Evolutionary conservation across 2,329 filamentous ascomycete genomes (phyloP).

Genomic region (Alternaria hordeiaustralica): DNA sequence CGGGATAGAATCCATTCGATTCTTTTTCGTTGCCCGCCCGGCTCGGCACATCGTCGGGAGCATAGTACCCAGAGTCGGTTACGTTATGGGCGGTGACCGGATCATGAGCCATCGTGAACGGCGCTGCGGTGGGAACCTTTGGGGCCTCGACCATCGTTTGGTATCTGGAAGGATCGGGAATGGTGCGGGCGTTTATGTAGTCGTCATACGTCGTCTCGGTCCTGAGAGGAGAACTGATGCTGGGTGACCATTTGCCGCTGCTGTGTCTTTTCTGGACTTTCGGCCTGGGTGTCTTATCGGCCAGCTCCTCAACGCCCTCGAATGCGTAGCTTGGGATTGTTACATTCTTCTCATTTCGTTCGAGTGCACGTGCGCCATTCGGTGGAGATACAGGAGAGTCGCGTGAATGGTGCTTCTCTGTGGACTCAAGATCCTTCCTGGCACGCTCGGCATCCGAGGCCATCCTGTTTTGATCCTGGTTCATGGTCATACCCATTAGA

Average conservation of each 20-base stretch:
- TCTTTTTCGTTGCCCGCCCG: constrained; percentile 34
- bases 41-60: constrained; percentile 35
- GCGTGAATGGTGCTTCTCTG: constrained; percentile 19
- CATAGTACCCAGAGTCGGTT: constrained; percentile 44
- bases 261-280: constrained; percentile 57
- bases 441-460: constrained; percentile 37
- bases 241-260: constrained; percentile 49
- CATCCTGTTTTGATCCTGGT: constrained; percentile 45
- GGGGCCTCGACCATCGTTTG: constrained; percentile 23
- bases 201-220: constrained; percentile 55
- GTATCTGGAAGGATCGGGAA: constrained; percentile 15
- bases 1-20: constrained; percentile 44
- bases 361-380: constrained; percentile 23
- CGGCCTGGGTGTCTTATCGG: constrained; percentile 53
- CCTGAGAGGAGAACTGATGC: constrained; percentile 52
- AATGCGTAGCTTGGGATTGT: constrained; percentile 44
- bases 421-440: constrained; percentile 32
- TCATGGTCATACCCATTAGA: constrained; percentile 39
- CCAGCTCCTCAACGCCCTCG: constrained; percentile 42
- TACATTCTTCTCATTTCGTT: constrained; percentile 20
- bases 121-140: constrained; percentile 20
- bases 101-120: constrained; percentile 21
- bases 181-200: constrained; percentile 41
- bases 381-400: constrained; percentile 22
- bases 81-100: constrained; percentile 23